Evolutionary conservation across 108 stramenopile species (phyloP).

Genomic region (Conticribra weissflogii): DNA sequence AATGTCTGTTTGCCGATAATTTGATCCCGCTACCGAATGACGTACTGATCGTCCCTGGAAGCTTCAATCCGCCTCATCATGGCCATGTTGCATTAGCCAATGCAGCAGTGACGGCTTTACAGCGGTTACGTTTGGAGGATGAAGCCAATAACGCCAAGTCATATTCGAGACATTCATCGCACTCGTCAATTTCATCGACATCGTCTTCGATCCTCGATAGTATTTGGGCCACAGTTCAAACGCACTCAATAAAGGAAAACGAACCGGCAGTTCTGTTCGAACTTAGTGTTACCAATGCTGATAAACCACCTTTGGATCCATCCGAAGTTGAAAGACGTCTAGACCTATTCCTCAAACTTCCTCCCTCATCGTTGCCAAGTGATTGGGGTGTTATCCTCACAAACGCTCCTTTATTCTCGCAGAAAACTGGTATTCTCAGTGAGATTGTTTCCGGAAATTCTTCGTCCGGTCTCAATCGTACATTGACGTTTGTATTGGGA

Average conservation of each 20-base stretch:
- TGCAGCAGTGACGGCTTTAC: conserved; percentile 60
- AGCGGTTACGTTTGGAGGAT: conserved; percentile 20
- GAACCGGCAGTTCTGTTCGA: conserved; percentile 72
- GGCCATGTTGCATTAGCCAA: conserved; percentile 80
- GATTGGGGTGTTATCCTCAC: conserved; percentile 86
- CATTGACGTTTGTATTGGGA: conserved; percentile 81
- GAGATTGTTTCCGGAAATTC: conserved; percentile 16
- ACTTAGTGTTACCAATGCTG: conserved; percentile 80
- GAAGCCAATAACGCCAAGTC: background rate
- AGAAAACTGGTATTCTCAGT: conserved; percentile 59
- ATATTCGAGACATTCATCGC: conserved; percentile 7
- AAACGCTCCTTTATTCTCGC: conserved; percentile 73
- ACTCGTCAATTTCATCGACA: conserved; percentile 15
- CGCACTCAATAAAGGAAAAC: conserved; percentile 16
- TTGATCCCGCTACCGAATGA: conserved; percentile 54
- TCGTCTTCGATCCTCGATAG: conserved; percentile 31
- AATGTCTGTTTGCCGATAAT: conserved; percentile 25
- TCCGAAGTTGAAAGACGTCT: conserved; percentile 56
- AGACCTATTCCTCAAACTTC: conserved; percentile 52
- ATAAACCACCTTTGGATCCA: conserved; percentile 81
- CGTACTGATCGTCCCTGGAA: conserved; percentile 83
- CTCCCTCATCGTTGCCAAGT: conserved; percentile 49
- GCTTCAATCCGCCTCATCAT: conserved; percentile 89
- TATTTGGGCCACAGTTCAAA: conserved; percentile 34
- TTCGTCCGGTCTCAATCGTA: conserved; percentile 10